Percentiles rank a stretch among this genome's conserved stretches.
Conservation (phyloP, 1,284 basidiomycete species). For the Pascua guehoae region DNA sequence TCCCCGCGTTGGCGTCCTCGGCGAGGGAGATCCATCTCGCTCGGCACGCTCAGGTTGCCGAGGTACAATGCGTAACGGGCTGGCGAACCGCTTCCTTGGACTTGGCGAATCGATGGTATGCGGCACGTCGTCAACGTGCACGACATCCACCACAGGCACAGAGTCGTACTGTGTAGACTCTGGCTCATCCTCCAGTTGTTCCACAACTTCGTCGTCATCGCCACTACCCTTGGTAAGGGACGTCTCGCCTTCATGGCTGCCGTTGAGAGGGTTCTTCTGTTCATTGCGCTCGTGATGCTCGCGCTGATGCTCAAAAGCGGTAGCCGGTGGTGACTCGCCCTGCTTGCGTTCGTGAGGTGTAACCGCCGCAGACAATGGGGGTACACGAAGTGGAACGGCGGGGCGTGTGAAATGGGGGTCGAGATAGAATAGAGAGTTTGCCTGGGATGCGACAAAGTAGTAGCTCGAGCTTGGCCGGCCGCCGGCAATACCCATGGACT, state of each 20-base stretch:
- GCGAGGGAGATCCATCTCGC: not conserved
- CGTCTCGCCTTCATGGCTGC: too few relatives aligned
- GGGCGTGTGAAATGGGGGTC: conserved; percentile 90
- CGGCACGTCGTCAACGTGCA: conserved; percentile 30
- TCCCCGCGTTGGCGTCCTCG: conserved; percentile 1
- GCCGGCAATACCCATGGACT: conserved; percentile 92
- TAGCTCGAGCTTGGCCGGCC: conserved; percentile 93
- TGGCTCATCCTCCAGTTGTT: conserved; percentile 9
- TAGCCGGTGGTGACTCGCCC: too few relatives aligned
- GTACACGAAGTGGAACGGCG: conserved; percentile 68
- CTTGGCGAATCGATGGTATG: not conserved
- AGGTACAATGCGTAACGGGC: not conserved
- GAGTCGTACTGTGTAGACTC: conserved; percentile 1
- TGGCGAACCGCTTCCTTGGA: not conserved
- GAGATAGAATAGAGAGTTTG: conserved; percentile 86
- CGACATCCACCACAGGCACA: conserved; percentile 28
- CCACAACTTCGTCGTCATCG: conserved; percentile 11
- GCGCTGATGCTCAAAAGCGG: too few relatives aligned
- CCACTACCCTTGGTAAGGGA: not conserved
- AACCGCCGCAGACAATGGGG: conserved; percentile 47
- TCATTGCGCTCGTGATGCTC: too few relatives aligned
- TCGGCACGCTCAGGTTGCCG: conserved; percentile 1
- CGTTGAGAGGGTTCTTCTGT: too few relatives aligned
- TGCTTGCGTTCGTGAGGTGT: too few relatives aligned
- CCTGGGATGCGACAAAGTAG: conserved; percentile 93